These are phyloP conservation scores for Aulographum hederae DNA, from an alignment of 2,329 filamentous ascomycete species.

Conservation along the genomic window DNA sequence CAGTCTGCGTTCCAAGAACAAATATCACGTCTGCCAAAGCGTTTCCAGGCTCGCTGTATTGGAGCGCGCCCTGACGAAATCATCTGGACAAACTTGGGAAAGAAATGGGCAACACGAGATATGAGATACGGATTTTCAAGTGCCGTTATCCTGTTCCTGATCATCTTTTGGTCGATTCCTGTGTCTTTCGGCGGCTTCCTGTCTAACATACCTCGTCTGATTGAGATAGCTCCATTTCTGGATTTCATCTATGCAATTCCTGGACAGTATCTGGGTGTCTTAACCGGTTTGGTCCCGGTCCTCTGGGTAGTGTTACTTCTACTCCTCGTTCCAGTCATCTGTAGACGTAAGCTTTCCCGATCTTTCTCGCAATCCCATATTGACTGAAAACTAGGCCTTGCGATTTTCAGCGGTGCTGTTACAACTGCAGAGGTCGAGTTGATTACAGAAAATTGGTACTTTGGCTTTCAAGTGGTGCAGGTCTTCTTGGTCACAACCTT, in stretches of 20 bases:
- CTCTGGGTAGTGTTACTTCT: no score
- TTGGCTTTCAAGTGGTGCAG: conserved; percentile 21
- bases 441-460: conserved; percentile 19
- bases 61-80: conserved; percentile 69
- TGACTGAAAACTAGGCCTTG: no score
- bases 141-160: conserved; percentile 54
- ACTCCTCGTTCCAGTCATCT: no score
- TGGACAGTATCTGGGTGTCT: no score
- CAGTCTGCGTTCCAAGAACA: conserved; percentile 77
- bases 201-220: conserved; percentile 63
- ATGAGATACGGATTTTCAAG: conserved; percentile 51
- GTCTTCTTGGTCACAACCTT: conserved; percentile 23
- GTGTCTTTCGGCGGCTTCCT: conserved; percentile 68
- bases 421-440: conserved; percentile 26
- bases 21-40: conserved; percentile 69
- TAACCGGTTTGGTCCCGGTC: no score
- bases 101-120: conserved; percentile 75
- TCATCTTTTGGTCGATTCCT: conserved; percentile 73
- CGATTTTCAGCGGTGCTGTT: no score
- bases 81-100: conserved; percentile 69
- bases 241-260: conserved; percentile 24
- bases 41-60: no score
- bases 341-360: no score
- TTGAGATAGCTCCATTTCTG: conserved; percentile 18
- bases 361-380: no score